These are phyloP conservation scores for Sequoiadendron giganteum DNA, from an alignment of 75 land plant species.

Conservation along the genomic window DNA sequence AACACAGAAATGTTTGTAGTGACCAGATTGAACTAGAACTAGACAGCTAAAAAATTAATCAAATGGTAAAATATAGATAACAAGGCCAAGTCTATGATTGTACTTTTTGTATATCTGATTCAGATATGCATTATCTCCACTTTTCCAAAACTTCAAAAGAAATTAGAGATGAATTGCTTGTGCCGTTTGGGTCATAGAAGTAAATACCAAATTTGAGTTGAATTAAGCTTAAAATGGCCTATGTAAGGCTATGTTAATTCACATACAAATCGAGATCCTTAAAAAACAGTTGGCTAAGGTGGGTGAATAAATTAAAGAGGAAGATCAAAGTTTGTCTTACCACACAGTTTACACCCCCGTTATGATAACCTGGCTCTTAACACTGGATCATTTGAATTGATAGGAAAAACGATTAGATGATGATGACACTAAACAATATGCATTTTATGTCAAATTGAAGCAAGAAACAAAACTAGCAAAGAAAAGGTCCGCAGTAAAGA, in stretches of 20 bases:
- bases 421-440: too few relatives aligned
- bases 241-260: background rate
- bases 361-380: background rate
- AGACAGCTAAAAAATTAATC: background rate
- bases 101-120: background rate
- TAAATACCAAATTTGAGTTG: too few relatives aligned
- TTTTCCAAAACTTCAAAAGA: background rate
- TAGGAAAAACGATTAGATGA: background rate
- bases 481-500: background rate
- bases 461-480: too few relatives aligned
- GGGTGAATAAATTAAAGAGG: background rate
- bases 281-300: background rate
- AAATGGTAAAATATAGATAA: too few relatives aligned
- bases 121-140: background rate
- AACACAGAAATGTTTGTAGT: background rate
- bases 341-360: background rate
- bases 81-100: too few relatives aligned
- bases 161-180: too few relatives aligned
- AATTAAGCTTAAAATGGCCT: background rate
- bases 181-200: too few relatives aligned
- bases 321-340: background rate
- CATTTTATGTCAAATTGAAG: too few relatives aligned
- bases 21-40: background rate
- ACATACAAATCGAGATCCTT: background rate
- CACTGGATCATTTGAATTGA: background rate